phyloP scores from a whole-genome alignment of 2,329 filamentous ascomycete genomes.

The Fusarium armeniacum region DNA sequence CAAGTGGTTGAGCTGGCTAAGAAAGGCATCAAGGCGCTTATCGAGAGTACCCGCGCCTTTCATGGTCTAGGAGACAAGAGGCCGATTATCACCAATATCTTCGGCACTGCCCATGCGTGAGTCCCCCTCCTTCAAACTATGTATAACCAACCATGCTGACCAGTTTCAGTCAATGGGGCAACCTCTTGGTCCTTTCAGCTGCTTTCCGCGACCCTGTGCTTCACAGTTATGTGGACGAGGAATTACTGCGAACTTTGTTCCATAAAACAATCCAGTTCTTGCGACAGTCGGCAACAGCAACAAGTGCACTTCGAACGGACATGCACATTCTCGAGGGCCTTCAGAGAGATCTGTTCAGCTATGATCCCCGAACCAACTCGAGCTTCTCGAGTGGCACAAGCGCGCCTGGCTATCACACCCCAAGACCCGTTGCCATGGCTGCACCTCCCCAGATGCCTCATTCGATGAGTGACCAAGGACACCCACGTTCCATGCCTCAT shows the following conservation, averaged over 20 bases:
- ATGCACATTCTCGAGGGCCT: constrained; percentile 77
- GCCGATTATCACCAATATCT: constrained; percentile 93
- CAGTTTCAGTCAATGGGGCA: constrained; percentile 87
- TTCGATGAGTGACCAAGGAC: constrained; percentile 43
- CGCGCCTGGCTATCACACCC: constrained; percentile 47
- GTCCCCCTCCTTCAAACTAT: constrained; percentile 55
- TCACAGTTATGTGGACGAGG: constrained; percentile 67
- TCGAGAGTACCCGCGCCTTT: constrained; percentile 89
- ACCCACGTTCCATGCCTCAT: constrained; percentile 47
- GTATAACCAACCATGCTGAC: constrained; percentile 26
- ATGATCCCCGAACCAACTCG: constrained; percentile 52
- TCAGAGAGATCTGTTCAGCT: constrained; percentile 61
- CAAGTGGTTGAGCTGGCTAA: constrained; percentile 68
- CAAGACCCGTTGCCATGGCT: constrained; percentile 45
- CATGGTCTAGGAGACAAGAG: constrained; percentile 73
- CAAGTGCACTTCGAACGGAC: constrained; percentile 81
- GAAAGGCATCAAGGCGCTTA: constrained; percentile 78
- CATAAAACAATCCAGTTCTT: constrained; percentile 83
- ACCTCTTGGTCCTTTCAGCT: constrained; percentile 90
- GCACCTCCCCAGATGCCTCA: constrained; percentile 46
- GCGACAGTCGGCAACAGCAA: constrained; percentile 75
- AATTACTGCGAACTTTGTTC: constrained; percentile 72
- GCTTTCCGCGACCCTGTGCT: constrained; percentile 78
- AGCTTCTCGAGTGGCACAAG: constrained; percentile 61
- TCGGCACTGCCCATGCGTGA: constrained; percentile 96